These are phyloP conservation scores for Nitzschia inconspicua DNA, from an alignment of 108 stramenopile genomes.

Conservation along the genomic window DNA sequence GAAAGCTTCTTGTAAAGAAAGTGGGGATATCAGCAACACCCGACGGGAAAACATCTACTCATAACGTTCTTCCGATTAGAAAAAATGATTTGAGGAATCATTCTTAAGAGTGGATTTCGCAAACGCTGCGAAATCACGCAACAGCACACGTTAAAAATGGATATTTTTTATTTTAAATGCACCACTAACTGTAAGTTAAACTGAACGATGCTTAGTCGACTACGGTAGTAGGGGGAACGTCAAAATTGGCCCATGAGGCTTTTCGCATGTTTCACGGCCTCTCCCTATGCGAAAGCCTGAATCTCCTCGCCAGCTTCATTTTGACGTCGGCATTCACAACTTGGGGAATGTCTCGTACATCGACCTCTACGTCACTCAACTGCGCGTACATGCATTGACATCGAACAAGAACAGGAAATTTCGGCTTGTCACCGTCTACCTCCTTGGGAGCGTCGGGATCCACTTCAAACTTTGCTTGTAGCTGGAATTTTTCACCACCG, in stretches of 20 bases:
- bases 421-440: slow-evolving; percentile 44
- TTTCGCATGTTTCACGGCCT: slow-evolving; percentile 27
- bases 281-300: slow-evolving; percentile 76
- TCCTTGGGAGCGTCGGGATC: slow-evolving; percentile 18
- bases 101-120: too few relatives aligned
- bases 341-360: slow-evolving; percentile 55
- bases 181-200: background rate
- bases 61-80: too few relatives aligned
- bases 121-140: too few relatives aligned
- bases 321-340: slow-evolving; percentile 51
- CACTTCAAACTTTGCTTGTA: slow-evolving; percentile 74
- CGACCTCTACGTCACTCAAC: slow-evolving; percentile 74
- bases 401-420: slow-evolving; percentile 77
- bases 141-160: too few relatives aligned
- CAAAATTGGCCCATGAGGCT: too few relatives aligned
- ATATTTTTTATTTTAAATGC: background rate
- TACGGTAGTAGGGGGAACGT: too few relatives aligned
- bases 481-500: slow-evolving; percentile 84
- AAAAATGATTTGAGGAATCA: too few relatives aligned
- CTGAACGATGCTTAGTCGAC: too few relatives aligned
- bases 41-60: too few relatives aligned
- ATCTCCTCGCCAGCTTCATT: slow-evolving; percentile 75
- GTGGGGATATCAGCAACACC: too few relatives aligned
- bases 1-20: too few relatives aligned
- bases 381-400: slow-evolving; percentile 81